Conservation (phyloP, 352 stramenopile species). For the Phytophthora foliorum region DNA sequence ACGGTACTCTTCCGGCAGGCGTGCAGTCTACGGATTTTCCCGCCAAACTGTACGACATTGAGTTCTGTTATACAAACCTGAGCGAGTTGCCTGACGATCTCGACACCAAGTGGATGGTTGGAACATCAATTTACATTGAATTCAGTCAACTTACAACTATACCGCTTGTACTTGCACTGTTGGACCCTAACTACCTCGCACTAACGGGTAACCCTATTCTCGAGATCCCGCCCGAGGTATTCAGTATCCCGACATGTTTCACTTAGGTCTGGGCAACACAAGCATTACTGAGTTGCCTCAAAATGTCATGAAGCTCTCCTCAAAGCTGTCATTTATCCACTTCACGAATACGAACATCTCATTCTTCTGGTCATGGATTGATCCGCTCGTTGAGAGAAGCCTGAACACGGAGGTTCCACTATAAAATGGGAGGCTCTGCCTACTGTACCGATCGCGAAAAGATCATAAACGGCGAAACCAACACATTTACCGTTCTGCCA, state of each 20-base stretch:
- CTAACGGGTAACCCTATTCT: slow-evolving; percentile 32
- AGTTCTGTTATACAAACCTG: slow-evolving; percentile 46
- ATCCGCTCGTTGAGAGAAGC: slow-evolving; percentile 9
- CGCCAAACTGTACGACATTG: slow-evolving; percentile 36
- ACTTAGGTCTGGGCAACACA: slow-evolving; percentile 28
- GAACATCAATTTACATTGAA: slow-evolving; percentile 26
- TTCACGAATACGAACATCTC: slow-evolving; percentile 33
- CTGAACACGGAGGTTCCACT: neutral
- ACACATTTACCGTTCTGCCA: neutral
- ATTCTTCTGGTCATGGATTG: slow-evolving; percentile 36
- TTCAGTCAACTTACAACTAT: slow-evolving; percentile 27
- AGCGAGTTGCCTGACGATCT: slow-evolving; percentile 44
- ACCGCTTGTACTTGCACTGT: slow-evolving; percentile 3
- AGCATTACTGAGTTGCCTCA: slow-evolving; percentile 16
- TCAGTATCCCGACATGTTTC: slow-evolving; percentile 25
- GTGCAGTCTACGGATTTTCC: slow-evolving; percentile 21
- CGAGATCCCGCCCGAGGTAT: slow-evolving; percentile 25
- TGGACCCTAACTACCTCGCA: slow-evolving; percentile 30
- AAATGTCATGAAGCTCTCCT: slow-evolving; percentile 28
- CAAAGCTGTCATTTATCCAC: slow-evolving; percentile 22
- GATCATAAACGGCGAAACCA: neutral
- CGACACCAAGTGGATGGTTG: slow-evolving; percentile 37
- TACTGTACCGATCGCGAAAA: neutral
- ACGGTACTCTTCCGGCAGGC: slow-evolving; percentile 18
- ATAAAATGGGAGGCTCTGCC: neutral